Evolutionary conservation across 495 filamentous ascomycete species (phyloP).

Genomic region (Pyrenula massariospora): DNA sequence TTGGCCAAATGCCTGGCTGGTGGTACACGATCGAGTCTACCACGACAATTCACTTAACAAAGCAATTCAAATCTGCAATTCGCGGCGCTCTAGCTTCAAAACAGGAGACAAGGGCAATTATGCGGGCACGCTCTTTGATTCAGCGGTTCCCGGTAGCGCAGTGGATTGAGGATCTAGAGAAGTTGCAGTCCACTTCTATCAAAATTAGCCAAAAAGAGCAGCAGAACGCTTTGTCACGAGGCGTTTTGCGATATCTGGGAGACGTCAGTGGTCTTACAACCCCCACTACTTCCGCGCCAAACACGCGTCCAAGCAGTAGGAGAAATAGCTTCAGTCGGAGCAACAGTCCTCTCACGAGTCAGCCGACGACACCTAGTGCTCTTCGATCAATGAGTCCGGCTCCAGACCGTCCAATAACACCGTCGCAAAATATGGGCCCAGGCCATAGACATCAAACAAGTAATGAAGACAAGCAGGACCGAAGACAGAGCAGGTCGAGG

Average conservation of each 20-base stretch:
- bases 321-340: background rate
- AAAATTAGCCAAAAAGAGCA: slow-evolving; percentile 11
- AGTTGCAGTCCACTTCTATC: slow-evolving; percentile 32
- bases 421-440: slow-evolving; percentile 6
- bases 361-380: slow-evolving; percentile 1
- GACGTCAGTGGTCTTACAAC: background rate
- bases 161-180: slow-evolving; percentile 42
- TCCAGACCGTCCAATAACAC: slow-evolving; percentile 4
- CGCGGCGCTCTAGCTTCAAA: slow-evolving; percentile 45
- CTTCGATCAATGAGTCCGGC: slow-evolving; percentile 4
- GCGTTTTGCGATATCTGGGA: background rate
- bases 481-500: slow-evolving; percentile 2
- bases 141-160: slow-evolving; percentile 56
- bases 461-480: background rate
- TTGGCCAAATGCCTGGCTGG: slow-evolving; percentile 63
- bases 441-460: slow-evolving; percentile 3
- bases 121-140: slow-evolving; percentile 54
- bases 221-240: slow-evolving; percentile 3
- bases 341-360: background rate
- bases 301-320: background rate
- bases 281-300: background rate
- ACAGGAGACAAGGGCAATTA: slow-evolving; percentile 34
- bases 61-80: slow-evolving; percentile 52
- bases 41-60: slow-evolving; percentile 46
- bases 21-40: slow-evolving; percentile 57